A percentile compares a stretch with the other conserved stretches of the same genome.
phyloP scores from a whole-genome alignment of 148 eudicot species.

The Nepenthes mirabilis region DNA sequence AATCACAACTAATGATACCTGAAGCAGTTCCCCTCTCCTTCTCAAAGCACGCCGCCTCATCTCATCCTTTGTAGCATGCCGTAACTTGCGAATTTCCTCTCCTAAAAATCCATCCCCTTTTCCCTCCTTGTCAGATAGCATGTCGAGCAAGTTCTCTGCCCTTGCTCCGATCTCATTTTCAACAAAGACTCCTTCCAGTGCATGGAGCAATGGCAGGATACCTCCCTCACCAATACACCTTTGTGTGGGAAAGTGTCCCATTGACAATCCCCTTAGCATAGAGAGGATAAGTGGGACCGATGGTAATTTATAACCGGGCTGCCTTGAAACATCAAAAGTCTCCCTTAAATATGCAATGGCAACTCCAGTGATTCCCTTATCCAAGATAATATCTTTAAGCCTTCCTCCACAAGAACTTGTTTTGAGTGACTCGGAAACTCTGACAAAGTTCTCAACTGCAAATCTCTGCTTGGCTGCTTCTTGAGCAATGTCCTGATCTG shows the following conservation, averaged over 20 bases:
- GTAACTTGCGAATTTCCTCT: constrained; percentile 56
- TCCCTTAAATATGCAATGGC: constrained; percentile 59
- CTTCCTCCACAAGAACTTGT: constrained; percentile 97
- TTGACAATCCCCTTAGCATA: constrained; percentile 97
- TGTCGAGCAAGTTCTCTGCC: constrained; percentile 95
- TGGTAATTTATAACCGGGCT: constrained; percentile 64
- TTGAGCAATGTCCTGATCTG: constrained; percentile 59
- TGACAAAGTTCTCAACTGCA: constrained; percentile 89
- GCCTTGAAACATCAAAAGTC: constrained; percentile 63
- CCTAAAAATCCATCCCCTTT: constrained; percentile 79
- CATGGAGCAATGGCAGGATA: constrained; percentile 84
- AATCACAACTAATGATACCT: constrained; percentile 28
- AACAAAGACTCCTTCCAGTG: constrained; percentile 88
- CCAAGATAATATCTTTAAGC: constrained; percentile 90
- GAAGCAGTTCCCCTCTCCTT: constrained; percentile 75
- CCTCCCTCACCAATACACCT: constrained; percentile 69
- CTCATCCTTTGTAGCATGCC: constrained; percentile 90
- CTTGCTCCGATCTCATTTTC: constrained; percentile 96
- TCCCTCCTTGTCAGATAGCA: constrained; percentile 82
- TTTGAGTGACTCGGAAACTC: constrained; percentile 94
- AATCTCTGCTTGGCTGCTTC: constrained; percentile 69
- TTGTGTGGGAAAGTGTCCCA: constrained; percentile 91
- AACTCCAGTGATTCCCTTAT: constrained; percentile 65
- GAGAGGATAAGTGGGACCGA: constrained; percentile 91
- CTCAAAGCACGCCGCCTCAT: constrained; percentile 90